Evolutionary conservation across 768 basidiomycete species (phyloP), one percentile per base, ranked within the genome.

Genomic region (Naganishia friedmannii): DNA sequence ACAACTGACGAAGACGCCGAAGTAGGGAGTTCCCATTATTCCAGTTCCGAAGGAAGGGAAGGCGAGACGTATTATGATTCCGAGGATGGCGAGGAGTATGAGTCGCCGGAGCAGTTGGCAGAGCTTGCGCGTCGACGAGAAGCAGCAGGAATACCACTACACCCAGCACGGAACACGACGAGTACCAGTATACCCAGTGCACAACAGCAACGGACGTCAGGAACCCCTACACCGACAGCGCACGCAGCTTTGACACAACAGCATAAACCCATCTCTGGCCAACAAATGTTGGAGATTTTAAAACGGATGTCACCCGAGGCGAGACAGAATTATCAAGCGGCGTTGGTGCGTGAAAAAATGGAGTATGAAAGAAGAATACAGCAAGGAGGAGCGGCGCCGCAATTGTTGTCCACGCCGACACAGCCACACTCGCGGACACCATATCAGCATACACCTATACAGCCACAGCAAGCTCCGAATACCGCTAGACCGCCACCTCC

Each of bases 61-160:
- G 65, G 48, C n/a, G 39, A 32, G 12, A 48, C 56, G 26, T 68
- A 26, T 37, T 69, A 69, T 51, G 68, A 48, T 31, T 69, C 68
- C 26, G 68, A 63, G 29, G 68, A 69, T 31, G 58, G 54, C 28
- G 68, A 69, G 26, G 68, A 39, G 58, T 57, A 60, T 12, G 57
- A 45, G 56, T 57, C 37, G 55, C 23, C 21, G 57, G 28, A 45
- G 31, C 60, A 28, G 60, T 15, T 28, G 42, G 48, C n/a, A 51
- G 48, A 51, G 6, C 12, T 4, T 23, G 6, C 48, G 13, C 48
- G 23, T 7, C 48, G 48, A 26, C 48, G n/a, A 3, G 6, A 51
- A 7, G 23, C 6, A 51, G 19, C 48, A 12, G 48, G 48, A 51
- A 51, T 51, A 51, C 48, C 6, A 51, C 48, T 2, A 8, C 48